Base-by-base conservation (phyloP, 345 rosid species). In the Hibiscus syriacus region DNA sequence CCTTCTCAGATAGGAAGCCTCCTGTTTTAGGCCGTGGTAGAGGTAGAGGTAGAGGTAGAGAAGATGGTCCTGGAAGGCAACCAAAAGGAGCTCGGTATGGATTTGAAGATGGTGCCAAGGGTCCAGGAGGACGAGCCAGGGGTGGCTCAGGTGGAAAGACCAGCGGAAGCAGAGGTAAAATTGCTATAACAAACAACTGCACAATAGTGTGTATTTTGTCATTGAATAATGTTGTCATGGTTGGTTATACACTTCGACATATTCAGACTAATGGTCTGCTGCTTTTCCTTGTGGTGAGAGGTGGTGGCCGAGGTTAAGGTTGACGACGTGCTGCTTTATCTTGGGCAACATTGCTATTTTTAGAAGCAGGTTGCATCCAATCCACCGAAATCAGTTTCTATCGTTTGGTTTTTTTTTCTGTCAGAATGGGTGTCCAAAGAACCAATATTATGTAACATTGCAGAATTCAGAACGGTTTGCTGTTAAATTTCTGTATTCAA, bases 31-130 rank as follows among this genome's bases (percentile, higher is more conserved):
- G 92, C 25, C 92, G 90, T 38, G 55, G 55, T 26, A 50, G 26
- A 79, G 96, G 92, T 62, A 85, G n/a, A n/a, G n/a, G n/a, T n/a
- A 30, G 96, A 74, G 92, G 96, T 20, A 83, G 96, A 81, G 96
- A 86, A 55, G 92, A 89, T 26, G 87, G 81, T 67, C 55, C 84
- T 23, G 83, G 87, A 69, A 83, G 90, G 75, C 84, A 76, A 66
- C 59, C 80, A 43, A 86, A 77, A 75, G 92, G 90, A 56, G 79
- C 79, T 43, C 90, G 96, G 30, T 88, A 88, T 72, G 90, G 91
- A 14, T 77, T 89, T 25, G 96, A 89, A 68, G 96, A 86, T 69
- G 90, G 80, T 62, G 74, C 82, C 38, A 86, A 78, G 22, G 12
- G 11, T 57, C 41, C 45, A 17, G 41, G 16, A 78, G 83, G 93